Conservation (phyloP, 805 yeast species). For the Candida orba region DNA sequence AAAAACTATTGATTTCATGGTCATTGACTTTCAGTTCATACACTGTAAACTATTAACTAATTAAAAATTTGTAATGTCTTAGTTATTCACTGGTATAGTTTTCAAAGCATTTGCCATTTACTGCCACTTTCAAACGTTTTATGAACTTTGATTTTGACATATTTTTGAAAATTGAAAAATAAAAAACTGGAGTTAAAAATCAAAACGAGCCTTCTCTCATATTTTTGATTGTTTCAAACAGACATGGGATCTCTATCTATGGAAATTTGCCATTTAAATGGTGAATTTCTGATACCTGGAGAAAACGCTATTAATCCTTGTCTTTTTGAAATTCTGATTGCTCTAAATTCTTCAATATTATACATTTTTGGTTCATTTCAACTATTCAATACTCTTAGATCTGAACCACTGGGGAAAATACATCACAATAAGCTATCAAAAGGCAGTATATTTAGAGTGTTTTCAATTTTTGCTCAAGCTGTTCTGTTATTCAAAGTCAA, state of each 20-base stretch:
- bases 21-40: too few relatives aligned
- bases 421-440: slow-evolving; percentile 15
- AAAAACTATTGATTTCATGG: too few relatives aligned
- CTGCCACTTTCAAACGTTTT: too few relatives aligned
- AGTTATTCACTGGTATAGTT: too few relatives aligned
- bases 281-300: slow-evolving; percentile 14
- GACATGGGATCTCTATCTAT: background rate
- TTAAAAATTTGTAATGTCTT: too few relatives aligned
- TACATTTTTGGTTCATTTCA: slow-evolving; percentile 14
- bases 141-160: too few relatives aligned
- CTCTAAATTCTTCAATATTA: slow-evolving; percentile 7
- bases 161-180: background rate
- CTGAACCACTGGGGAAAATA: slow-evolving; percentile 3
- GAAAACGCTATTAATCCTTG: slow-evolving; percentile 24
- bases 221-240: background rate
- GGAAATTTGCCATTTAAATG: slow-evolving; percentile 7
- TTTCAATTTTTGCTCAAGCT: slow-evolving; percentile 9
- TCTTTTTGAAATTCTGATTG: slow-evolving; percentile 12
- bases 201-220: background rate
- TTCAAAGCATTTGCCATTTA: too few relatives aligned
- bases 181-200: background rate
- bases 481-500: slow-evolving; percentile 1
- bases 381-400: slow-evolving; percentile 3
- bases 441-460: slow-evolving; percentile 9
- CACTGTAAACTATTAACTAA: too few relatives aligned